Conservation (phyloP, 257 asterid species). For the Haberlea rhodopensis region DNA sequence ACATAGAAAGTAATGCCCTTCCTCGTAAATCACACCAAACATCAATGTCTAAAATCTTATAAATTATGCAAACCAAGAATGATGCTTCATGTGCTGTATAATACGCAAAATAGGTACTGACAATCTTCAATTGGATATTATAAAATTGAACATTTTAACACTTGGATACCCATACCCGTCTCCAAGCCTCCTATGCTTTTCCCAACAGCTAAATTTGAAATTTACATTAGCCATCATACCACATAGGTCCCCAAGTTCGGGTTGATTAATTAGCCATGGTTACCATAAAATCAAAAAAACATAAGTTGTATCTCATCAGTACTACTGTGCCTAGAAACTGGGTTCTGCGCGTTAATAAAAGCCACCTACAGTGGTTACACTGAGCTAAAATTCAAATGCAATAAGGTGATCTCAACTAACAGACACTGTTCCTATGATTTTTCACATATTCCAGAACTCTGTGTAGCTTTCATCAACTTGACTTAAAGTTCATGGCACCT, state of each 20-base stretch:
- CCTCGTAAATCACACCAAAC: constrained; percentile 58
- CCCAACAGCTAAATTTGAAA: not conserved
- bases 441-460: not conserved
- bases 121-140: not conserved
- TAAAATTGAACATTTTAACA: not conserved
- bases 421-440: not conserved
- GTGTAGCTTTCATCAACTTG: not conserved
- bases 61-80: not conserved
- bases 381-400: not conserved
- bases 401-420: not conserved
- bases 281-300: too few relatives aligned
- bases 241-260: not conserved
- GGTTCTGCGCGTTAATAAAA: too few relatives aligned
- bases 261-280: not conserved
- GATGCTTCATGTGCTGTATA: not conserved
- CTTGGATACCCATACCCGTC: not conserved
- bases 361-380: not conserved
- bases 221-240: not conserved
- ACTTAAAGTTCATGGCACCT: not conserved
- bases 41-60: not conserved
- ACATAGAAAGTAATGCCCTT: constrained; percentile 64
- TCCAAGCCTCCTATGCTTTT: not conserved
- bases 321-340: too few relatives aligned
- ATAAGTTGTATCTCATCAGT: too few relatives aligned
- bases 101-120: not conserved